Percentiles rank a stretch among this genome's conserved stretches.
Conservation (phyloP, 805 yeast species). For the Kluyveromyces dobzhanskii region DNA sequence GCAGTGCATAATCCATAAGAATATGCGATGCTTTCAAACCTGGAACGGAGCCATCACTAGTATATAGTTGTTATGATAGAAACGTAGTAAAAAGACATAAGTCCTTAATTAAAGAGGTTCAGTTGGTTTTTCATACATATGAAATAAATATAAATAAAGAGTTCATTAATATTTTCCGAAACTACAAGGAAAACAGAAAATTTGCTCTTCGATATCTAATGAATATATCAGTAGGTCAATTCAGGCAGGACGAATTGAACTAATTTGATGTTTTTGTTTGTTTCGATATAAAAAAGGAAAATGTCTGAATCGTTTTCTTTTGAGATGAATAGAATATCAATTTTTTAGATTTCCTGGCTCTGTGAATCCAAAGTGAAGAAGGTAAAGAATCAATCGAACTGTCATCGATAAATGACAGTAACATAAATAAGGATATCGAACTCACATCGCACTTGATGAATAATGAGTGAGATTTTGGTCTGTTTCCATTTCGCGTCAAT, state of each 20-base stretch:
- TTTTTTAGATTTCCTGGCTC: too few relatives aligned
- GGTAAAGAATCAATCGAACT: too few relatives aligned
- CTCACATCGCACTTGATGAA: background rate
- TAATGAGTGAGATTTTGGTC: background rate
- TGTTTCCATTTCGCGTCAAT: background rate
- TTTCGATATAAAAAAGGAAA: too few relatives aligned
- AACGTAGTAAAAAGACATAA: background rate
- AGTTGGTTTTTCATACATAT: slow-evolving; percentile 2
- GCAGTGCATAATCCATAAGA: too few relatives aligned
- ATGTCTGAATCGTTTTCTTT: too few relatives aligned
- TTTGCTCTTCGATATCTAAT: background rate
- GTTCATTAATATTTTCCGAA: background rate
- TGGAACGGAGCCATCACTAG: too few relatives aligned
- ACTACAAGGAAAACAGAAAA: too few relatives aligned
- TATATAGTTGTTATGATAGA: too few relatives aligned
- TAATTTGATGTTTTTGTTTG: slow-evolving; percentile 1
- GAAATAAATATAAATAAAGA: slow-evolving; percentile 3
- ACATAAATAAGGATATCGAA: background rate
- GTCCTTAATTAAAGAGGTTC: slow-evolving; percentile 1
- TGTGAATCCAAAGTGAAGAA: too few relatives aligned
- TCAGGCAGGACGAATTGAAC: background rate
- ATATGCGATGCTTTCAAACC: too few relatives aligned
- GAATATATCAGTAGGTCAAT: slow-evolving; percentile 1
- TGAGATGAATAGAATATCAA: too few relatives aligned
- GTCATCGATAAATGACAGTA: background rate